Base-by-base conservation (phyloP, 108 stramenopile genomes). In the Parietichytrium sp. region DNA sequence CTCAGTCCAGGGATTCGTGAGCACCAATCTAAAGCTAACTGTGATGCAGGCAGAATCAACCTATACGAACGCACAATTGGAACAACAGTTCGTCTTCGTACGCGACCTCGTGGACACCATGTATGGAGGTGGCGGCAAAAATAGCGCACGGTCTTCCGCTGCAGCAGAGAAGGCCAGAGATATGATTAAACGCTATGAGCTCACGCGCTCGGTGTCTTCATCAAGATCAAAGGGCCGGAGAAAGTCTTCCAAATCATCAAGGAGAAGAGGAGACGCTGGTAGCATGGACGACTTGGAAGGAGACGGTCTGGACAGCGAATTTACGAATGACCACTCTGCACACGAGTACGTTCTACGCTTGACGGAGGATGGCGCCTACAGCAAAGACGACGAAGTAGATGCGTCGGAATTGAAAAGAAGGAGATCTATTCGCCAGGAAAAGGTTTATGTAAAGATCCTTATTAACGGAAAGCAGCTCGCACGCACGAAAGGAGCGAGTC, bases 1-100 rank as follows among this genome's bases (percentile, higher is more conserved):
- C 10, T 6, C 8, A 0, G 38, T 23, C 10, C 61, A 72, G 20
- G 61, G 61, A 7, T 72, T 72, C 61, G 23, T 23, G 38, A 72
- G 61, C 20, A 72, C 61, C 10, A 72, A 72, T 25, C 15, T 27
- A 16, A 72, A 72, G 20, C 33, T 72, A 6, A 42, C 45, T 20
- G 20, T 45, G 13, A 72, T 72, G 61, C 61, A 72, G 13, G 38
- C 36, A 25, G 61, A 72, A 16, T 42, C 61, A n/a, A n/a, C 61
- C 23, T 42, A 72, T 20, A 45, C 61, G 38, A n/a, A 33, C 10
- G 20, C 20, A n/a, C 61, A 72, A 25, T 1, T 72, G 7, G 61
- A 72, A 45, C 61, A 18, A 2, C 33, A 33, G 20, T 38, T 31
- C 29, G 3, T 10, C 1, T 42, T 45, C 23, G 61, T 72, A 7